Evolutionary conservation across 805 yeast species (phyloP), one percentile per base, ranked within the genome.

Genomic region (Candida michaelii): DNA sequence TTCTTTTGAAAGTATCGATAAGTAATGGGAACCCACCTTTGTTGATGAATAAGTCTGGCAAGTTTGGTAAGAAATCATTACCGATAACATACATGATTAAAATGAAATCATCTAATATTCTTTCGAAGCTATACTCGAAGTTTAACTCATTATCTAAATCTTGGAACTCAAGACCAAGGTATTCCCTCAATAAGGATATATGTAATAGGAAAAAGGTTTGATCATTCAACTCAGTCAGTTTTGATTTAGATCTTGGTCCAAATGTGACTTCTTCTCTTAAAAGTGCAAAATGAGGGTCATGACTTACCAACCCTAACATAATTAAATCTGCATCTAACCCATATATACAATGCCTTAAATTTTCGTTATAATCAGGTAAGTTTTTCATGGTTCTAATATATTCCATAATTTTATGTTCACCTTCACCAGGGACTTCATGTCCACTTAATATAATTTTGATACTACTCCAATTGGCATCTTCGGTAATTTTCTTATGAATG

Each of bases 371-470:
- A 39, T 72, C 81, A 0, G 79, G 74, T 55, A 82, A 83, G n/a
- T 90, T 77, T 60, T 86, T 85, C 65, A 82, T 75, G 32, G 79
- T 69, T 66, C 97, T 81, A 50, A 91, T 89, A 55, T 79, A 89
- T 54, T 88, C 88, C 97, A 90, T 91, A 52, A 91, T 89, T 59
- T 91, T 91, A 67, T 91, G 98, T 68, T 91, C 98, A 66, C 98
- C 98, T 72, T 91, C 98, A 53, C 98, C 98, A 3, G 98, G 98
- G 14, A 88, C 97, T 62, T 90, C 96, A 56, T 89, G 97, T 27
- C 97, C 98, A 41, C 93, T 84, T 47, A 91, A 74, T 23, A 91
- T 73, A 46, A 91, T 76, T 42, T 85, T 77, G 40, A 88, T 73
- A 40, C 78, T 76, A 50, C 85, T 84, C 98, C 98, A 91, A 42